Evolutionary conservation across 345 rosid genomes (phyloP), one percentile per base, ranked within the genome.

Genomic region (Eucalyptus sp.): DNA sequence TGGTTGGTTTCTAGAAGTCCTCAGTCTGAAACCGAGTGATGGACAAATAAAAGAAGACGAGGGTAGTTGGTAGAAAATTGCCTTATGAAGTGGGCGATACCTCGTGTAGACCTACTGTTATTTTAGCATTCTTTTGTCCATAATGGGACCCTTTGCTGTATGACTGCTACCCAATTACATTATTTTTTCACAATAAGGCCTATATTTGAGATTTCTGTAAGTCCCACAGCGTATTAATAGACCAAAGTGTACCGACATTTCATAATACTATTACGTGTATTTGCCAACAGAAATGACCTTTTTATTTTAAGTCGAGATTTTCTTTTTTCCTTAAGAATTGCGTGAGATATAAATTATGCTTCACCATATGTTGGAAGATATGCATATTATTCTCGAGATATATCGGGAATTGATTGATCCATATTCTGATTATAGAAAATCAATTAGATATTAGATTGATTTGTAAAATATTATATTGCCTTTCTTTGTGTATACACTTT

Each of bases 261-360:
- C 62, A 56, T 3, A 1, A 8, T 22, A 1, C 0, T 56, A 56
- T 24, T 1, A 24, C 4, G 27, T 17, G 62, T 22, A 56, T 22
- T 4, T 56, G 29, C 29, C 29, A 56, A 56, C 5, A 1, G 1
- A 20, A 56, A 22, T 17, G 62, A 56, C 27, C 2, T 58, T 25
- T 10, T 58, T 25, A n/a, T 58, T 58, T 58, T 25, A 24, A 58
- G 64, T 58, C 1, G n/a, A 11, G n/a, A 58, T 58, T 24, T 12
- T 24, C 64, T 11, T 58, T 58, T 58, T 58, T 10, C 1, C 1
- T 3, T 5, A 25, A 25, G 29, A 24, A 58, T 58, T 58, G 64
- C 1, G 64, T 3, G 4, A 58, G n/a, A 58, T 58, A 56, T 58
- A 60, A 1, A 58, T 58, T 58, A 25, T 24, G 64, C 64, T 58